Evolutionary conservation across 1,139 yeast genomes (phyloP).

Genomic region (Nematodospora anomalae): DNA sequence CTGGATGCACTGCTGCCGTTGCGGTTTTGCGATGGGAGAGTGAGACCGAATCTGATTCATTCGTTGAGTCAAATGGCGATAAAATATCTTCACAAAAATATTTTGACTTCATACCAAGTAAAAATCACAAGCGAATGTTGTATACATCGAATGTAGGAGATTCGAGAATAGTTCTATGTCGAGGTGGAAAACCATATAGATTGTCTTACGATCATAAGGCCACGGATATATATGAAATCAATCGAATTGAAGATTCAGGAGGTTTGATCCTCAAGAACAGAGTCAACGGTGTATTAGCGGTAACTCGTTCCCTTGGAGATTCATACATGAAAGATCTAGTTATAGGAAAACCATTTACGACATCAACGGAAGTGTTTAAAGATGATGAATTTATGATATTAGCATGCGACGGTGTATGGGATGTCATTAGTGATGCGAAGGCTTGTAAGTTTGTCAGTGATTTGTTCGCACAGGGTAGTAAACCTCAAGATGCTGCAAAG

Average conservation of each 20-base stretch:
- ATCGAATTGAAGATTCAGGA: slow-evolving; percentile 73
- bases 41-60: slow-evolving; percentile 8
- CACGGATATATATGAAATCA: slow-evolving; percentile 72
- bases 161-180: slow-evolving; percentile 75
- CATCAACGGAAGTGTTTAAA: slow-evolving; percentile 70
- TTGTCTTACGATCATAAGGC: slow-evolving; percentile 95
- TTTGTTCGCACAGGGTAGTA: slow-evolving; percentile 26
- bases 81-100: slow-evolving; percentile 2
- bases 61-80: slow-evolving; percentile 5
- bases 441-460: slow-evolving; percentile 73
- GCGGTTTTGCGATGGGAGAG: slow-evolving; percentile 86
- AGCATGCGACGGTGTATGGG: slow-evolving; percentile 97
- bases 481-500: slow-evolving; percentile 68
- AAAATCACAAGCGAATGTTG: slow-evolving; percentile 63
- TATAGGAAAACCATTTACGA: slow-evolving; percentile 88
- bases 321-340: slow-evolving; percentile 87
- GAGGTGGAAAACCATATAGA: slow-evolving; percentile 72
- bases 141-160: slow-evolving; percentile 98
- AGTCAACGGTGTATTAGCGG: slow-evolving; percentile 95
- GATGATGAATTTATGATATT: slow-evolving; percentile 74
- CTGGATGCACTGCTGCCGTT: slow-evolving; percentile 96
- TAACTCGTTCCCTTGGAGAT: slow-evolving; percentile 94
- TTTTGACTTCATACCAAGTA: slow-evolving; percentile 49
- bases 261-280: slow-evolving; percentile 88
- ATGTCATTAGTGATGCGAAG: slow-evolving; percentile 75